phyloP scores from a whole-genome alignment of 208 protist genomes.

The Wallacemonas collosoma region DNA sequence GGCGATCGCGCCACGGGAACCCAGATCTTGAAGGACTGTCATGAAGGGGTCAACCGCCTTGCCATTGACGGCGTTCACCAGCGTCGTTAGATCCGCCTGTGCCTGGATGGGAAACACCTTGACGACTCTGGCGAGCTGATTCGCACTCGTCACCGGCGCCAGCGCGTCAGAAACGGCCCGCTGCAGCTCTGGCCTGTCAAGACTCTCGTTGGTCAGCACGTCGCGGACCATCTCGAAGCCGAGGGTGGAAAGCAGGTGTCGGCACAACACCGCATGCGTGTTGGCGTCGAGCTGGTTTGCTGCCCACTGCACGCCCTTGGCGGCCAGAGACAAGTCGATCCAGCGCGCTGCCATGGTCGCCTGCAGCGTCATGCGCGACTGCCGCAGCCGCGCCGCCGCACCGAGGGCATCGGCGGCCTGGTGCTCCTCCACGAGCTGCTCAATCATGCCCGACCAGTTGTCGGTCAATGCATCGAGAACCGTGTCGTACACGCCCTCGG shows the following conservation, averaged over 20 bases:
- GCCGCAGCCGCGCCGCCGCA: slow-evolving; percentile 47
- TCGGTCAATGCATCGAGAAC: slow-evolving; percentile 44
- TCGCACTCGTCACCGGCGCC: slow-evolving; percentile 29
- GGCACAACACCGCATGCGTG: slow-evolving; percentile 32
- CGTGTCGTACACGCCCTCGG: slow-evolving; percentile 32
- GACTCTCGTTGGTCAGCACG: slow-evolving; percentile 65
- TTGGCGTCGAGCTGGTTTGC: slow-evolving; percentile 45
- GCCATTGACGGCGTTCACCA: slow-evolving; percentile 46
- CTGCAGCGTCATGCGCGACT: slow-evolving; percentile 43
- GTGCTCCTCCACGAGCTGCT: slow-evolving; percentile 35
- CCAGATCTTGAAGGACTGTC: slow-evolving; percentile 49
- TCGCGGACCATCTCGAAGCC: slow-evolving; percentile 40
- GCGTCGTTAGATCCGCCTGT: slow-evolving; percentile 35
- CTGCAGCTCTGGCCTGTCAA: slow-evolving; percentile 47
- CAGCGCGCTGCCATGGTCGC: slow-evolving; percentile 40
- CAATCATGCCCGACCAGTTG: slow-evolving; percentile 37
- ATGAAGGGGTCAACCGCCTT: slow-evolving; percentile 46
- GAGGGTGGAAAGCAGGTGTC: slow-evolving; percentile 41
- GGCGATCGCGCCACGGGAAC: slow-evolving; percentile 47
- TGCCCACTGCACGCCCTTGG: slow-evolving; percentile 62
- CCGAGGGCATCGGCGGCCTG: slow-evolving; percentile 25
- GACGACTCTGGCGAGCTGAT: slow-evolving; percentile 37
- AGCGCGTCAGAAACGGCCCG: slow-evolving; percentile 40
- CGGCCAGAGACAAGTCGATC: slow-evolving; percentile 42
- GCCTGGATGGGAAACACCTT: slow-evolving; percentile 41